Evolutionary conservation across 163 green algal species (phyloP).

Genomic region (Coccomyxa subellipsoidea): DNA sequence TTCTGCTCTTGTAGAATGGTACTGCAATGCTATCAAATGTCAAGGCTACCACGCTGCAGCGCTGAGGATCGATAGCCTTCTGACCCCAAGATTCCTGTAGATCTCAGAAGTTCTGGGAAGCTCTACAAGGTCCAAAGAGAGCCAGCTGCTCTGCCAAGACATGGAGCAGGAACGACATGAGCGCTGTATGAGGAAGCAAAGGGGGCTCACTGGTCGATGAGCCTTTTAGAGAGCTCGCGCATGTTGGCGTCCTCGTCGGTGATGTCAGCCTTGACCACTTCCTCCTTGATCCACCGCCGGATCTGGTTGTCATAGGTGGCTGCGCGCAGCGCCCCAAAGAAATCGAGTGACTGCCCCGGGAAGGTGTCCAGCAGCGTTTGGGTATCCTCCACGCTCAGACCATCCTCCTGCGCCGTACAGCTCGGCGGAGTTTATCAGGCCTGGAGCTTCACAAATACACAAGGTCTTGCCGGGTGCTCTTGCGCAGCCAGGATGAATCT

Average conservation of each 20-base stretch:
- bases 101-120: background rate
- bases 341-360: slow-evolving; percentile 53
- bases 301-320: slow-evolving; percentile 71
- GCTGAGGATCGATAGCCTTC: background rate
- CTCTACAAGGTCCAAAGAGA: background rate
- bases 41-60: no score
- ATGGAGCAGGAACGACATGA: no score
- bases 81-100: background rate
- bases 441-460: background rate
- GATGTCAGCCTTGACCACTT: slow-evolving; percentile 32
- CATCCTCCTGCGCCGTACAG: slow-evolving; percentile 43
- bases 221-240: slow-evolving; percentile 29
- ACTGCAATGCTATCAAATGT: no score
- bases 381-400: slow-evolving; percentile 60
- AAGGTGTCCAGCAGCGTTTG: slow-evolving; percentile 46
- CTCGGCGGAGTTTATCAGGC: background rate
- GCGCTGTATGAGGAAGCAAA: no score
- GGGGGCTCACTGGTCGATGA: slow-evolving; percentile 34
- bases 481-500: background rate
- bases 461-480: background rate
- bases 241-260: slow-evolving; percentile 28
- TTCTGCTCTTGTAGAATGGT: background rate
- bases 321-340: slow-evolving; percentile 49
- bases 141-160: background rate
- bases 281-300: slow-evolving; percentile 57